Evolutionary conservation across 192 early-diverging fungal species (phyloP).

Genomic region (Umbelopsis sp.): DNA sequence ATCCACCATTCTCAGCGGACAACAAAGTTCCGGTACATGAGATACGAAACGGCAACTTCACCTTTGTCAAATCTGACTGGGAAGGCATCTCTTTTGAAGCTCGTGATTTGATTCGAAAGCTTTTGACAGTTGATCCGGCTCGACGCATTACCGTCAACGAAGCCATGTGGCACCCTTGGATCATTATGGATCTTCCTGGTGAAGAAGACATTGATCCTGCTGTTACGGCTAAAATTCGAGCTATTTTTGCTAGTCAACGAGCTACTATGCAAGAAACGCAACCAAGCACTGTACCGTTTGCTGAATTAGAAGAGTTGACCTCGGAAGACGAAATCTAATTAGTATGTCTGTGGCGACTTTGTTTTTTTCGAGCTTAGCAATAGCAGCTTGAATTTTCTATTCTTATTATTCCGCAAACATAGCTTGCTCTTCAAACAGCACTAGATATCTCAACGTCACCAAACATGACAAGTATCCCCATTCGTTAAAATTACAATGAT

Average conservation of each 20-base stretch:
- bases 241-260: conserved; percentile 10
- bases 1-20: conserved; percentile 71
- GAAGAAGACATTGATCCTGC: conserved; percentile 16
- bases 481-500: too few relatives aligned
- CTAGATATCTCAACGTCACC: too few relatives aligned
- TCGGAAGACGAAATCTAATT: background rate
- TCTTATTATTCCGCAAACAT: too few relatives aligned
- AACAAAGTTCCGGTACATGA: conserved; percentile 55
- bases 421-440: too few relatives aligned
- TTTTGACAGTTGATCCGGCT: conserved; percentile 63
- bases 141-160: conserved; percentile 49
- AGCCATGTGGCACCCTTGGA: conserved; percentile 7
- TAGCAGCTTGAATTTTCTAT: background rate
- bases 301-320: background rate
- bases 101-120: conserved; percentile 57
- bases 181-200: background rate
- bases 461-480: too few relatives aligned
- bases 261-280: conserved; percentile 12
- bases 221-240: background rate
- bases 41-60: conserved; percentile 72
- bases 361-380: background rate
- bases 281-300: conserved; percentile 7
- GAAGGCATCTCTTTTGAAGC: conserved; percentile 67
- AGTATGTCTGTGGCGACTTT: background rate
- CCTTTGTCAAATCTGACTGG: conserved; percentile 84